A percentile compares a stretch with the other conserved stretches of the same genome.
Conservation (phyloP, 306 rosid genomes). For the Acmispon strigosus region DNA sequence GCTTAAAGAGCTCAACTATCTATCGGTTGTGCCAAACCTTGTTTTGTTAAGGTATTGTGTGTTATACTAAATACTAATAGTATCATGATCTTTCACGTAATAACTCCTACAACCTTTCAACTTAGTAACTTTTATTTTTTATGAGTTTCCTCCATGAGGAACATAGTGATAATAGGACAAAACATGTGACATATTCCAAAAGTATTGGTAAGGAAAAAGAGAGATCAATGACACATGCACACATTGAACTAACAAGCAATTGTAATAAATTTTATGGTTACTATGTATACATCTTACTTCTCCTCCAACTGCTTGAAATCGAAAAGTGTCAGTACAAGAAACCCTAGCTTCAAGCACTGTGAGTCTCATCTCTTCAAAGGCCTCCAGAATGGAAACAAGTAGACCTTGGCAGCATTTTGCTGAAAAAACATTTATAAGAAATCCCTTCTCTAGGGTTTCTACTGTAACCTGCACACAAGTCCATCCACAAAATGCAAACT, state of each 20-base stretch:
- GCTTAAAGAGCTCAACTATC: too few species aligned
- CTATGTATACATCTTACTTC: conserved; percentile 49
- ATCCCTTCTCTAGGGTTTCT: conserved; percentile 82
- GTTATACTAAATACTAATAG: too few species aligned
- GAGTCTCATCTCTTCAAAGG: conserved; percentile 81
- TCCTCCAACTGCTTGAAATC: conserved; percentile 79
- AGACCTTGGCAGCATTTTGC: conserved; percentile 66
- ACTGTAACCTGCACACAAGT: conserved; percentile 68
- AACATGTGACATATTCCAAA: conserved; percentile 19
- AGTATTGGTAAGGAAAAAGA: not conserved
- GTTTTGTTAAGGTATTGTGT: too few species aligned
- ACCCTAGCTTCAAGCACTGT: conserved; percentile 95
- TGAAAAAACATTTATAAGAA: conserved; percentile 63
- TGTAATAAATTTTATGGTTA: not conserved
- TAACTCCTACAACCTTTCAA: too few species aligned
- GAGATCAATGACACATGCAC: not conserved
- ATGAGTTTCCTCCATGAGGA: conserved; percentile 5
- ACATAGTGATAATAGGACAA: conserved; percentile 21
- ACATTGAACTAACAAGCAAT: conserved; percentile 1
- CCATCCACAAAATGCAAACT: not conserved
- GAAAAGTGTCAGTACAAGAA: conserved; percentile 82
- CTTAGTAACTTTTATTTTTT: too few species aligned
- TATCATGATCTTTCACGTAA: too few species aligned
- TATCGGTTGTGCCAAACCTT: too few species aligned
- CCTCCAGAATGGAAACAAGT: conserved; percentile 81